Evolutionary conservation across 805 yeast species (phyloP).

Genomic region (Priceomyces medius): DNA sequence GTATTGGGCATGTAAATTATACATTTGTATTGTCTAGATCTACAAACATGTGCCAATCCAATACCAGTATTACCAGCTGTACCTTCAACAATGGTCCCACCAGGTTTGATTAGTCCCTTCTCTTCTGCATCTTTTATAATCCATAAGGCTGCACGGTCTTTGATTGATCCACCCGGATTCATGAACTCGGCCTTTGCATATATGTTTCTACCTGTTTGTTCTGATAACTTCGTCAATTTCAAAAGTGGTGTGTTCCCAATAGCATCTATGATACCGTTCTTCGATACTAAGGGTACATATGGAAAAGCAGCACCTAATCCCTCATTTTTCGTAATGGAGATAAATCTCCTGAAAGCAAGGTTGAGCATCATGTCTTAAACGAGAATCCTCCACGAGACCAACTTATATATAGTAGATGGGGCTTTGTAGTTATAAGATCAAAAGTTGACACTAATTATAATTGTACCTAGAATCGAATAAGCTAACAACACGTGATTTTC

Average conservation of each 20-base stretch:
- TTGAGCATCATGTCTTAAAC: background rate
- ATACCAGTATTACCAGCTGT: constrained; percentile 97
- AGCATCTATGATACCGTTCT: constrained; percentile 73
- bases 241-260: constrained; percentile 93
- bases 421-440: too few species aligned
- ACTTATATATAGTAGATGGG: too few species aligned
- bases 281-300: constrained; percentile 64
- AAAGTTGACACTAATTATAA: too few species aligned
- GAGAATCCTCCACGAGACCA: too few species aligned
- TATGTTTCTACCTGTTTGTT: constrained; percentile 38
- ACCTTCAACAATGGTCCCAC: constrained; percentile 89
- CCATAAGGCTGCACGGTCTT: constrained; percentile 84
- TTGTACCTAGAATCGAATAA: too few species aligned
- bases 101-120: constrained; percentile 60
- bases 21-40: constrained; percentile 80
- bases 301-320: constrained; percentile 25
- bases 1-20: constrained; percentile 91
- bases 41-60: constrained; percentile 78
- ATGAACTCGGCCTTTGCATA: constrained; percentile 90
- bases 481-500: too few species aligned
- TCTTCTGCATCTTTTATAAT: constrained; percentile 77
- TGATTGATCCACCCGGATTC: constrained; percentile 93
- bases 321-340: constrained; percentile 14
- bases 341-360: constrained; percentile 13
- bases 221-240: constrained; percentile 24